Evolutionary conservation across 176 grass and related monocot species (phyloP).

Genomic region (Oryza meyeriana): DNA sequence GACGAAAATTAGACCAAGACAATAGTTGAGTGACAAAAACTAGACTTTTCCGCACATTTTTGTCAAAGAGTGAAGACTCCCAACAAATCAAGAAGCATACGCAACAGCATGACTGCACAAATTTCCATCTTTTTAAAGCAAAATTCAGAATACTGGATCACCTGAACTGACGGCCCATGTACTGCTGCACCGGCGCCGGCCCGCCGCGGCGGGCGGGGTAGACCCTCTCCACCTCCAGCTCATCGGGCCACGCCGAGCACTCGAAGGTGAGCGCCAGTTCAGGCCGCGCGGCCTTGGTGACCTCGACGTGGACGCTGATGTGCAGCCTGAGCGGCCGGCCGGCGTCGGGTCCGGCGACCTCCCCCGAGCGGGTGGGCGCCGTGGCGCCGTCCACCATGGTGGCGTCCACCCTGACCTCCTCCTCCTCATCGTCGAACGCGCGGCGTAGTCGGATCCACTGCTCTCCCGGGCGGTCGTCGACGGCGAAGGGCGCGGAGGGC

Average conservation of each 20-base stretch:
- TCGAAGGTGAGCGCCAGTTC: slow-evolving; percentile 47
- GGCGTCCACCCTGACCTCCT: slow-evolving; percentile 71
- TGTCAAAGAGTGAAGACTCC: neutral
- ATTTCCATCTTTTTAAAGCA: neutral
- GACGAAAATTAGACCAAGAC: no score
- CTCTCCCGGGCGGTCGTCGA: slow-evolving; percentile 57
- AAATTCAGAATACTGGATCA: slow-evolving; percentile 28
- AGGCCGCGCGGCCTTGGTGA: slow-evolving; percentile 42
- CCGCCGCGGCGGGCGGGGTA: slow-evolving; percentile 38
- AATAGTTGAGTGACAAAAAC: no score
- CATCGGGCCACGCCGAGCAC: slow-evolving; percentile 83
- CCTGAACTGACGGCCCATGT: slow-evolving; percentile 65
- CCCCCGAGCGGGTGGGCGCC: slow-evolving; percentile 46
- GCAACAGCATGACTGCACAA: neutral
- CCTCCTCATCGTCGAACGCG: slow-evolving; percentile 22
- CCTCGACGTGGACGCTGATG: slow-evolving; percentile 70
- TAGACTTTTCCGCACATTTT: no score
- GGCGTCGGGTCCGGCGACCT: neutral
- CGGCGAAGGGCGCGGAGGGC: slow-evolving; percentile 29
- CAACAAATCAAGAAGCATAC: neutral
- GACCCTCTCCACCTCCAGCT: slow-evolving; percentile 62
- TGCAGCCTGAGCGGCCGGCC: slow-evolving; percentile 41
- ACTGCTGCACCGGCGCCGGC: slow-evolving; percentile 33
- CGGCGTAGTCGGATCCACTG: slow-evolving; percentile 53
- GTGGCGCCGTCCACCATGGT: slow-evolving; percentile 64